phyloP scores from a whole-genome alignment of 768 basidiomycete species.

The Mycena venus region DNA sequence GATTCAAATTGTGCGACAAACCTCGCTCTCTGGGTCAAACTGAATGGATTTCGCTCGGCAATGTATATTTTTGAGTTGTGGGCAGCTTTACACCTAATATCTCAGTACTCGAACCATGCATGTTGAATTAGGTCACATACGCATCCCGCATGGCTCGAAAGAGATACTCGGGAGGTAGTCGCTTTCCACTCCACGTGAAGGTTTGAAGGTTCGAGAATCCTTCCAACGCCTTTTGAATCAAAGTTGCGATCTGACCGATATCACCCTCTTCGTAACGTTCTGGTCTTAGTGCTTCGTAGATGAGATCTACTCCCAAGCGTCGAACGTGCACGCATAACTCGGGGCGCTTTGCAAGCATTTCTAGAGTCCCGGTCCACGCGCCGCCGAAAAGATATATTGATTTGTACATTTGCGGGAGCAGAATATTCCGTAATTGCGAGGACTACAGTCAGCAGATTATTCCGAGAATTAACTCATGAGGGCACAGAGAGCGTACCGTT shows the following conservation, averaged over 20 bases:
- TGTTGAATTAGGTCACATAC: background rate
- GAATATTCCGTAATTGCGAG: background rate
- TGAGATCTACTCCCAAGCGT: background rate
- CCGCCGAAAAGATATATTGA: background rate
- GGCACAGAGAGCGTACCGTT: background rate
- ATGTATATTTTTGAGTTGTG: background rate
- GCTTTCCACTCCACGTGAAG: background rate
- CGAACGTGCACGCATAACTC: background rate
- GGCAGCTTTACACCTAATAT: background rate
- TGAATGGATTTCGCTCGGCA: background rate
- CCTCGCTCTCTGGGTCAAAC: background rate
- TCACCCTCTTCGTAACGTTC: background rate
- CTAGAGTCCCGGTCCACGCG: background rate
- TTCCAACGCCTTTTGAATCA: background rate
- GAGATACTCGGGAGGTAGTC: background rate
- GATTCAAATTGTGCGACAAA: background rate
- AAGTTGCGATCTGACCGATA: background rate
- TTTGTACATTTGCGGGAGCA: background rate
- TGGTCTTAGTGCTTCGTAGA: background rate
- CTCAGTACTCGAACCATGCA: background rate
- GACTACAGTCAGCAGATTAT: background rate
- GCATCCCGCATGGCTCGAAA: background rate
- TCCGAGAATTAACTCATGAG: background rate
- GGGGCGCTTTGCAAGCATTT: background rate
- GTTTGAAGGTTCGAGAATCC: background rate